Percentiles rank a stretch among this genome's conserved stretches.
These are phyloP conservation scores for Penicillium chermesinum DNA, from an alignment of 495 filamentous ascomycete genomes.

Conservation along the genomic window DNA sequence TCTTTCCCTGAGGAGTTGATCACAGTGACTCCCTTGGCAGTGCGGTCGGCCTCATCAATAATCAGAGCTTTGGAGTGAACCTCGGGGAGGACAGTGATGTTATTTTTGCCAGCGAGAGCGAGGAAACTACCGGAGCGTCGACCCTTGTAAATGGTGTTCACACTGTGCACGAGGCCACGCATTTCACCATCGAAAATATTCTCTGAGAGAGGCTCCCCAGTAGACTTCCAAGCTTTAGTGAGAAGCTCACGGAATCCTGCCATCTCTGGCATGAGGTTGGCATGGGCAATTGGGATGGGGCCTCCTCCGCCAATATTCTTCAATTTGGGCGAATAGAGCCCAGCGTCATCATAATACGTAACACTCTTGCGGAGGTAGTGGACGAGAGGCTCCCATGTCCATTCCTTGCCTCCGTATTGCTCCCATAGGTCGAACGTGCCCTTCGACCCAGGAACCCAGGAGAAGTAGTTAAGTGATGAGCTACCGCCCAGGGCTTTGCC, in stretches of 20 bases:
- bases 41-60: conserved; percentile 38
- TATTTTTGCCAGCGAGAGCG: conserved; percentile 50
- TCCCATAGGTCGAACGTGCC: conserved; percentile 57
- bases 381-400: conserved; percentile 50
- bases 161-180: conserved; percentile 50
- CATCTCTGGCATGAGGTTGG: conserved; percentile 50
- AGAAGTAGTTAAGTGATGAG: conserved; percentile 51
- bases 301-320: conserved; percentile 48
- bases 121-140: conserved; percentile 48
- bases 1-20: conserved; percentile 22
- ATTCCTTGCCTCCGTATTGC: conserved; percentile 49
- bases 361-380: conserved; percentile 52
- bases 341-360: conserved; percentile 51
- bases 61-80: conserved; percentile 49
- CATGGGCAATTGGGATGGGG: conserved; percentile 52
- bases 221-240: conserved; percentile 51
- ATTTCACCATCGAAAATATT: conserved; percentile 53
- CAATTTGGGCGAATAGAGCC: conserved; percentile 32
- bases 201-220: conserved; percentile 45
- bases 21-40: conserved; percentile 41
- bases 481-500: conserved; percentile 52
- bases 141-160: conserved; percentile 55
- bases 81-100: conserved; percentile 47
- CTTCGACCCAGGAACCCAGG: conserved; percentile 49
- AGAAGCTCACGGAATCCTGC: conserved; percentile 52